Conservation (phyloP, 1,139 yeast genomes). For the Lodderomyces oxycetoniae region DNA sequence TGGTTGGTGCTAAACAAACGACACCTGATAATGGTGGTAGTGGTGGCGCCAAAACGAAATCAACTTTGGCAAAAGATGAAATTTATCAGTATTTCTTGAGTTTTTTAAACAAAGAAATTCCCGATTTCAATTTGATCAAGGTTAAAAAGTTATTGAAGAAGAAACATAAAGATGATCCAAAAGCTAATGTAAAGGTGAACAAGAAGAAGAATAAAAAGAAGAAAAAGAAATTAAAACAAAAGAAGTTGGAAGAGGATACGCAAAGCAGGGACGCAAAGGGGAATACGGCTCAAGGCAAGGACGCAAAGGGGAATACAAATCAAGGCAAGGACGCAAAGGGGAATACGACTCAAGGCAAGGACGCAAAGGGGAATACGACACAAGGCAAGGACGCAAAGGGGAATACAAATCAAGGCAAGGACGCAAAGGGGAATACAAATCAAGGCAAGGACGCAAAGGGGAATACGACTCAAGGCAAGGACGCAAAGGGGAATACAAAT, state of each 20-base stretch:
- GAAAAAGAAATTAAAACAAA: not conserved
- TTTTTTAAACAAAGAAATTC: conserved; percentile 12
- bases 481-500: not conserved
- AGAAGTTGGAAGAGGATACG: not conserved
- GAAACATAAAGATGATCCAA: not conserved
- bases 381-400: not conserved
- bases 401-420: not conserved
- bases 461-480: not conserved
- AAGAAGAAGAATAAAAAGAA: conserved; percentile 3
- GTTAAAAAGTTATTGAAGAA: conserved; percentile 10
- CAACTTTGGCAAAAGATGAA: conserved; percentile 13
- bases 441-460: conserved; percentile 1
- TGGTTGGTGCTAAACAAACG: conserved; percentile 13
- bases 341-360: not conserved
- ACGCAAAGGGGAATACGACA: not conserved
- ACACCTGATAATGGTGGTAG: not conserved
- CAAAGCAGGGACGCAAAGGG: conserved; percentile 1
- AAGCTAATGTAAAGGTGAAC: not conserved
- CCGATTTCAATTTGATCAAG: conserved; percentile 14
- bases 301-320: not conserved
- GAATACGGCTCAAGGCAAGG: conserved; percentile 1
- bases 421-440: not conserved
- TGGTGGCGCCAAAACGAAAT: not conserved
- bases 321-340: conserved; percentile 1
- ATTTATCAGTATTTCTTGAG: conserved; percentile 11